Base-by-base conservation (phyloP, 371 early-diverging fungal genomes). In the Globomyces sp. region DNA sequence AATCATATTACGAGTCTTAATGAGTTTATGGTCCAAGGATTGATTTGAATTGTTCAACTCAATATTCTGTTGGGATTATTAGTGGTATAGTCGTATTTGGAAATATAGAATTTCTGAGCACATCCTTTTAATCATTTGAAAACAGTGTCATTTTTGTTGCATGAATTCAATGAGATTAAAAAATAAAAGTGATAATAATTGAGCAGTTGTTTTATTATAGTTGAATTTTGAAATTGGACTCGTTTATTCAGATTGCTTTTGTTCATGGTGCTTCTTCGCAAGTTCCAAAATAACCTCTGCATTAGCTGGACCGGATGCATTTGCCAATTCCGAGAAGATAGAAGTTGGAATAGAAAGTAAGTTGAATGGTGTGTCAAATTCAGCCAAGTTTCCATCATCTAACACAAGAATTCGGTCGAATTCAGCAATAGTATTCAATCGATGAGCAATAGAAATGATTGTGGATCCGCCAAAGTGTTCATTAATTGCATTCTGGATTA, bases 361-460 rank as follows among this genome's bases (percentile, higher is more conserved):
- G 0, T 69, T 67, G 4, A 82, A 81, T 43, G 87, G 71, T 50
- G 78, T 72, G 79, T 81, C 85, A 71, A 85, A 83, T 67, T 89
- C 86, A 0, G 62, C 67, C n/a, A 79, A 50, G 9, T 81, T 55
- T 8, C 85, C 73, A 10, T 71, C 65, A 44, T 71, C 67, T 71
- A 75, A 44, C 34, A 75, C 77, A 50, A 94, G 58, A 2, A 94
- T 85, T 64, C 81, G 74, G 74, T 94, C 91, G 66, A 89, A 92
- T 53, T 89, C 90, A 58, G 92, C 81, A 4, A 93, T 86, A 0
- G 63, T 50, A 13, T 91, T 90, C 39, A 84, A 71, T 10, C 90
- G 85, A 64, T 92, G 92, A 37, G 68, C 68, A 46, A 67, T 67
- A 11, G 45, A n/a, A 44, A 67, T 43, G 1, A 67, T 84, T 1